Evolutionary conservation across 2,329 filamentous ascomycete species (phyloP).

Genomic region (Rhexocercosporidium sp.): DNA sequence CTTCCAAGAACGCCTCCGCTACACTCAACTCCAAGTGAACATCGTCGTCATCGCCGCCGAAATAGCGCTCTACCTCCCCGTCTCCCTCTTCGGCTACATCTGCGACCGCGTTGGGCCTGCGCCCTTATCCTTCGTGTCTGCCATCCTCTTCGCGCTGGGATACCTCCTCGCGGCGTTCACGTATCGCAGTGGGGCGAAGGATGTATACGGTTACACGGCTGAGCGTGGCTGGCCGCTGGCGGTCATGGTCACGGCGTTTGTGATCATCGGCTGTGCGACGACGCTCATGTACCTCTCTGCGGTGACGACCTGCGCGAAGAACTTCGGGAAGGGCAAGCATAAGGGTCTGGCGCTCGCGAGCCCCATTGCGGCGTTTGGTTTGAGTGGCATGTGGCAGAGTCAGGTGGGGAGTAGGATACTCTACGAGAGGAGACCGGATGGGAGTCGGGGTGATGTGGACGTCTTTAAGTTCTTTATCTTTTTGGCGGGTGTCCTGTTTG

Average conservation of each 20-base stretch:
- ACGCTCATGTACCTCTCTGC: constrained; percentile 88
- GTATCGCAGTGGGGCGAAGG: constrained; percentile 63
- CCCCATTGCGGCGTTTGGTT: constrained; percentile 89
- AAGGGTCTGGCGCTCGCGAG: constrained; percentile 87
- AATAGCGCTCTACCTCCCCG: constrained; percentile 88
- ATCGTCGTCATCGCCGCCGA: constrained; percentile 85
- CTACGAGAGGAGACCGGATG: constrained; percentile 70
- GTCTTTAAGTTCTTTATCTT: constrained; percentile 92
- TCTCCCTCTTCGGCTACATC: constrained; percentile 85
- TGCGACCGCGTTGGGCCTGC: constrained; percentile 89
- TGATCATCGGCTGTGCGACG: constrained; percentile 81
- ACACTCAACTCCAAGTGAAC: constrained; percentile 92
- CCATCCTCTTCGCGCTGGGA: constrained; percentile 75
- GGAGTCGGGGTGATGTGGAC: constrained; percentile 66
- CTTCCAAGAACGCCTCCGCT: constrained; percentile 84
- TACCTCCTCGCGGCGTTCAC: constrained; percentile 84
- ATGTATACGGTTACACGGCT: constrained; percentile 50
- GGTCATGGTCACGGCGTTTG: constrained; percentile 85
- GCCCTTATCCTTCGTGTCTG: constrained; percentile 75
- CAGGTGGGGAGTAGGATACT: constrained; percentile 83
- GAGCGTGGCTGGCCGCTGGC: constrained; percentile 70
- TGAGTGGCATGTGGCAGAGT: constrained; percentile 96
- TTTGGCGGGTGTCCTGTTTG: constrained; percentile 71
- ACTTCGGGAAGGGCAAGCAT: constrained; percentile 88
- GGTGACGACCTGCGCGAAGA: constrained; percentile 97